Evolutionary conservation across 306 rosid genomes (phyloP), one percentile per base, ranked within the genome.

Genomic region (Acacia acuminata): DNA sequence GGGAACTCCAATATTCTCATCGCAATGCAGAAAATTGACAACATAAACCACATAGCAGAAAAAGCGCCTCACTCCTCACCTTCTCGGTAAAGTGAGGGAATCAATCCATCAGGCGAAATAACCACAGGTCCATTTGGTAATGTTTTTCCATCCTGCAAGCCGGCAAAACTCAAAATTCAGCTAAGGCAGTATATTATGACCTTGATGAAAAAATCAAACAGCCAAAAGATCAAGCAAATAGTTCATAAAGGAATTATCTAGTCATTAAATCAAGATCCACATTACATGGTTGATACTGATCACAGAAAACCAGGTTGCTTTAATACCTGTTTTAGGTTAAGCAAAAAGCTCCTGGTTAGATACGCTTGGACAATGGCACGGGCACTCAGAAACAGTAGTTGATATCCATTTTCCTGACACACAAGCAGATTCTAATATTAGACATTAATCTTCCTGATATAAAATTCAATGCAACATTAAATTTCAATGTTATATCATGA

Each of bases 291-390:
- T 67, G 42, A 20, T 25, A 82, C 50, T 48, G 79, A 75, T 66
- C 36, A 34, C 64, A 71, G 25, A 77, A 83, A 76, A 30, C 50
- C 45, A 50, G 25, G 81, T 72, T 77, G 72, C 36, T 63, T 71
- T 43, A 40, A 81, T 88, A 93, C 96, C 94, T 94, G 98, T 87
- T 94, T 92, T 77, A 90, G 75, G 85, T 90, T 94, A 81, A 90
- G 80, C 82, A 96, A 79, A 88, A 96, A 96, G 79, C 87, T 96
- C 85, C 99, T 85, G 30, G 99, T 96, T 19, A 96, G 85, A 89
- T 96, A 96, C 24, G 99, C 98, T 85, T 96, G 99, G 76, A 96
- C 96, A 71, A 96, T 96, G 65, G 99, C 99, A 32, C 99, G 98
- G 22, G 99, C 99, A 87, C 99, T 96, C 82, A 96, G 88, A 89